Base-by-base conservation (phyloP, 108 stramenopile genomes). In the Epipyxis sp. region DNA sequence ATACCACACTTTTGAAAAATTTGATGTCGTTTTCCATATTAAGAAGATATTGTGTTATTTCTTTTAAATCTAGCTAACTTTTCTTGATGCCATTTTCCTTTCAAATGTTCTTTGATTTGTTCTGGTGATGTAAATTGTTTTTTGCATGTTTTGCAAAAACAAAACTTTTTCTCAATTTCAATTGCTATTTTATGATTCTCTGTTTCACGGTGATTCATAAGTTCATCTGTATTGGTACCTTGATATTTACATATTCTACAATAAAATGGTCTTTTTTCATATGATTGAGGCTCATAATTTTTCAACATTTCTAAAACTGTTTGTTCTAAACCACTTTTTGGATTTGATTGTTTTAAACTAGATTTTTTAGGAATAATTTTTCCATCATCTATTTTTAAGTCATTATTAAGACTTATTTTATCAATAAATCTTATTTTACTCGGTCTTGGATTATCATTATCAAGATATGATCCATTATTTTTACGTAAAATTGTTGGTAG, bases 121-220 rank as follows among this genome's bases (percentile, higher is more conserved):
- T 88, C 88, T 40, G 91, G 88, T 78, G 90, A 91, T 34, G 92
- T 95, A 59, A 95, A 85, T 74, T 95, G 91, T 80, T 93, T 93
- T 43, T 86, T 79, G 79, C 94, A 95, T 44, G 92, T 59, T 59
- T 88, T 89, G 79, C 94, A 95, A 76, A 88, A 93, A 0, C 88
- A 83, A 43, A 85, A 85, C 76, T 93, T 93, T 54, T 84, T 82
- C 65, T 93, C 92, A 74, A 88, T 78, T 57, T 84, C 82, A 0
- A 88, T 88, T 13, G 92, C 92, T 2, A 86, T 84, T 58, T 81
- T 81, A 77, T 95, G 94, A 79, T 91, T 88, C 58, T 90, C 90
- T 3, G 84, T 87, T 41, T 71, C 71, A 40, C 87, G 85, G 83
- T 95, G 92, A 27, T 80, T 71, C 30, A 78, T 42, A 68, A 95